These are phyloP conservation scores for Ophiostoma perfectum DNA, from an alignment of 2,329 filamentous ascomycete species.

Conservation along the genomic window DNA sequence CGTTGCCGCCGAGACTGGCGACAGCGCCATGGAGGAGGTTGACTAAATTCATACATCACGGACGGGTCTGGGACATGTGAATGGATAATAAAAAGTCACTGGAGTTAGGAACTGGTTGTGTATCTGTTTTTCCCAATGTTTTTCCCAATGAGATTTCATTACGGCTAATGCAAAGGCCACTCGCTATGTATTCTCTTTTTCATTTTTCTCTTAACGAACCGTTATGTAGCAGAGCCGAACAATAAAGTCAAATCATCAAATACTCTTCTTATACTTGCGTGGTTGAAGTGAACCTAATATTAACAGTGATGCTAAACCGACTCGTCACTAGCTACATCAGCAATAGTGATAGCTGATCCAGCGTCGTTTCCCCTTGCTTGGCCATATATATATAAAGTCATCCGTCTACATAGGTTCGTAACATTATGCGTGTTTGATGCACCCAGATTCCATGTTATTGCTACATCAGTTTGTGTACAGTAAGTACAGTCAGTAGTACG, in stretches of 20 bases:
- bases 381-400: neutral
- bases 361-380: too few species aligned
- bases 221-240: neutral
- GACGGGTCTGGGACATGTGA: slow-evolving; percentile 26
- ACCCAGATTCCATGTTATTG: neutral
- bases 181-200: slow-evolving; percentile 27
- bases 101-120: slow-evolving; percentile 37
- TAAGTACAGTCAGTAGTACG: neutral
- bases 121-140: slow-evolving; percentile 7
- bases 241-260: neutral
- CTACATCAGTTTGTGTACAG: neutral
- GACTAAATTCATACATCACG: slow-evolving; percentile 59
- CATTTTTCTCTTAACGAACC: slow-evolving; percentile 6
- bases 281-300: too few species aligned
- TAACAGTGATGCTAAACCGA: too few species aligned
- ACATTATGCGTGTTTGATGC: neutral
- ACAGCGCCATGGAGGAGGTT: slow-evolving; percentile 99
- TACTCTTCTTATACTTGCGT: too few species aligned
- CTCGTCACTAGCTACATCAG: too few species aligned
- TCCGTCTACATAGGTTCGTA: neutral
- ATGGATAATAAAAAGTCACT: slow-evolving; percentile 38
- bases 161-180: slow-evolving; percentile 19
- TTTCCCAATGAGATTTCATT: slow-evolving; percentile 8
- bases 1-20: slow-evolving; percentile 58
- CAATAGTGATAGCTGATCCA: too few species aligned